Percentiles rank a stretch among this genome's conserved stretches.
Evolutionary conservation across 2,329 filamentous ascomycete genomes (phyloP).

Genomic region (Geosmithia putterillii): DNA sequence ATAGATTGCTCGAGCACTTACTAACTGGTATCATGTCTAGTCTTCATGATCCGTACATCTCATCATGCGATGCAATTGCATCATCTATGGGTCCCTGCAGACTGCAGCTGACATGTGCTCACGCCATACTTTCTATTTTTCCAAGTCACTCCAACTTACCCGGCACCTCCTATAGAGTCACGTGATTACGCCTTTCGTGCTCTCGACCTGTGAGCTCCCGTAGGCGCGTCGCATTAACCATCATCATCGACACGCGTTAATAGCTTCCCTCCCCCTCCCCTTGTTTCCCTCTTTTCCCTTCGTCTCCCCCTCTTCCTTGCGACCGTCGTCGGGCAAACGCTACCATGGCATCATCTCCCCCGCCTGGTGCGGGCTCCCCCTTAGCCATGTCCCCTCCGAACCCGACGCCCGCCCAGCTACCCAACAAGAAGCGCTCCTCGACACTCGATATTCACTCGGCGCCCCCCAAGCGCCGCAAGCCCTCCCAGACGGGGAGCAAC

Average conservation of each 20-base stretch:
- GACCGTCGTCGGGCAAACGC: background rate
- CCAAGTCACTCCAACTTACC: no score
- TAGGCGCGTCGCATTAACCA: background rate
- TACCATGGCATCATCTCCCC: slow-evolving; percentile 41
- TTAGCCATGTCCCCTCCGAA: slow-evolving; percentile 40
- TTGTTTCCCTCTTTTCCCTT: background rate
- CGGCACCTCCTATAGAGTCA: background rate
- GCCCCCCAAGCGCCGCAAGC: slow-evolving; percentile 56
- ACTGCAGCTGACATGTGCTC: no score
- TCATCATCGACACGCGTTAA: background rate
- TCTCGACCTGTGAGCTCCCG: background rate
- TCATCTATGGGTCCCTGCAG: no score
- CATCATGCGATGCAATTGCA: no score
- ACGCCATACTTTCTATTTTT: no score
- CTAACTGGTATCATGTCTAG: no score
- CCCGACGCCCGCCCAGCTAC: slow-evolving; percentile 34
- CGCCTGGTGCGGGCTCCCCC: slow-evolving; percentile 32
- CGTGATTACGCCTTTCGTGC: background rate
- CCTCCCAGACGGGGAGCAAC: slow-evolving; percentile 46
- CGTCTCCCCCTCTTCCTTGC: background rate
- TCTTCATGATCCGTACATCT: no score
- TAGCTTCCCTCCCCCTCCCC: background rate
- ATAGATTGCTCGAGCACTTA: no score
- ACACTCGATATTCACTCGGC: slow-evolving; percentile 39
- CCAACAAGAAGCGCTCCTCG: slow-evolving; percentile 47